These are phyloP conservation scores for Chlamydomonas eustigma DNA, from an alignment of 139 green algal genomes.

Conservation along the genomic window DNA sequence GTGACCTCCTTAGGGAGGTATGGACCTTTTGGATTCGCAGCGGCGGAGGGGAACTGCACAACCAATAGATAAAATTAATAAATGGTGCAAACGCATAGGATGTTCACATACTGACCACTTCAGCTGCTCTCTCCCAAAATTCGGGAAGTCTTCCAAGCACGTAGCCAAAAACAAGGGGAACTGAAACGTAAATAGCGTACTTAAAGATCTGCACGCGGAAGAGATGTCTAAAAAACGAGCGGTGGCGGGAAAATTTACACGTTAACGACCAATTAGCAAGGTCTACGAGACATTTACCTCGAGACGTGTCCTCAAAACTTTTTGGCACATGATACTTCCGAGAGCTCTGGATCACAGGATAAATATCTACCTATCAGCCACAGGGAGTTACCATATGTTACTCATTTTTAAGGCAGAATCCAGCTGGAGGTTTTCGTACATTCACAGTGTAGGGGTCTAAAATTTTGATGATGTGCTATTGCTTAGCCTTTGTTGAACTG, in stretches of 20 bases:
- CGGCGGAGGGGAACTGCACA: constrained; percentile 35
- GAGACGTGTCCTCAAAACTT: not conserved
- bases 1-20: constrained; percentile 47
- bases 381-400: too few species aligned
- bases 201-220: constrained; percentile 62
- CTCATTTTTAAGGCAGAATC: too few species aligned
- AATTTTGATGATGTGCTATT: too few species aligned
- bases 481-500: too few species aligned
- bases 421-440: too few species aligned
- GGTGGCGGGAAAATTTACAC: not conserved
- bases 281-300: not conserved
- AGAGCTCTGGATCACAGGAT: too few species aligned
- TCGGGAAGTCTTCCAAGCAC: constrained; percentile 52
- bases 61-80: not conserved
- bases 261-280: too few species aligned
- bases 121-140: constrained; percentile 40
- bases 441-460: too few species aligned
- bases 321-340: too few species aligned
- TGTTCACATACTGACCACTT: constrained; percentile 8
- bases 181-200: constrained; percentile 61
- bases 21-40: constrained; percentile 31
- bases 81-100: not conserved
- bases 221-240: not conserved
- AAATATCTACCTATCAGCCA: too few species aligned
- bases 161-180: constrained; percentile 64